A percentile compares a stretch with the other conserved stretches of the same genome.
These are phyloP conservation scores for Pseudogymnoascus verrucosus DNA, from an alignment of 2,329 filamentous ascomycete species.

Conservation along the genomic window DNA sequence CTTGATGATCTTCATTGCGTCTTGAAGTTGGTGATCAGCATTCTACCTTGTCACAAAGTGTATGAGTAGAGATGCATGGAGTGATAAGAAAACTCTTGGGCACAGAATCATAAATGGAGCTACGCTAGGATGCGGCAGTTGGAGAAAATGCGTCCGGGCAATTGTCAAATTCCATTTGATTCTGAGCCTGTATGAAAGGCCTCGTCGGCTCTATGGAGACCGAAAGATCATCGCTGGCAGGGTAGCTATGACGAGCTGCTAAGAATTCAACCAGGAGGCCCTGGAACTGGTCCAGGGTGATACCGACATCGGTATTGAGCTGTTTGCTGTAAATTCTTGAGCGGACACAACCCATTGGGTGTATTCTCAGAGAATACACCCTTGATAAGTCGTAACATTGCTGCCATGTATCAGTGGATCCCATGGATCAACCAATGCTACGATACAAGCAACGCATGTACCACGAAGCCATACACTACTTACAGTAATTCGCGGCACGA, in stretches of 20 bases:
- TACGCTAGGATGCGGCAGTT: not conserved
- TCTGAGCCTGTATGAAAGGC: not conserved
- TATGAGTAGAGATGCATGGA: not conserved
- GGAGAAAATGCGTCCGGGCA: not conserved
- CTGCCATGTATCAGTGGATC: not conserved
- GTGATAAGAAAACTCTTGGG: not conserved
- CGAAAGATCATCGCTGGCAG: not conserved
- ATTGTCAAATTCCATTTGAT: not conserved
- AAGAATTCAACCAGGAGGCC: not conserved
- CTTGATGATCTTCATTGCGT: constrained; percentile 24
- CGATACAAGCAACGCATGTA: not conserved
- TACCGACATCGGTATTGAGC: constrained; percentile 17
- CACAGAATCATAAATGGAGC: not conserved
- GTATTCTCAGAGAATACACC: not conserved
- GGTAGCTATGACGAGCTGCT: not conserved
- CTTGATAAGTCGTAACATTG: not conserved
- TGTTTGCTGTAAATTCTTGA: constrained; percentile 9
- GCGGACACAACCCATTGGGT: not conserved
- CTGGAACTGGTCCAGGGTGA: constrained; percentile 15
- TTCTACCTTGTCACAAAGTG: not conserved
- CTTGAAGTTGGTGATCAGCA: constrained; percentile 1
- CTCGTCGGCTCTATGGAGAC: not conserved
- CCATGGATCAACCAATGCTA: not conserved
- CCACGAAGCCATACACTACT: not conserved
- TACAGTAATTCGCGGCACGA: not conserved